These are phyloP conservation scores for Penicillium coffeae DNA, from an alignment of 495 filamentous ascomycete species.

Conservation along the genomic window DNA sequence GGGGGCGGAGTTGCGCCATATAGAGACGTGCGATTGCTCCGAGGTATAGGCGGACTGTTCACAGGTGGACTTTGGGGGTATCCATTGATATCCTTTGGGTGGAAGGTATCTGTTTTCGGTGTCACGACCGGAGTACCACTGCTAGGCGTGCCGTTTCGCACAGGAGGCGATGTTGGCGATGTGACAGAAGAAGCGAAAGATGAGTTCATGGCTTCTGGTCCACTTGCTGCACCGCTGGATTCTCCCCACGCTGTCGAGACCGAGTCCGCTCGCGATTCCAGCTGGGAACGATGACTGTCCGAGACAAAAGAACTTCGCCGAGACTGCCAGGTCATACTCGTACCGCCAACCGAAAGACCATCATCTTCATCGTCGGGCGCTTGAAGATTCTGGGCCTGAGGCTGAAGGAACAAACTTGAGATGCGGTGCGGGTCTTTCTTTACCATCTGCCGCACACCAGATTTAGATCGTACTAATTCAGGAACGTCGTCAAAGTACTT, in stretches of 20 bases:
- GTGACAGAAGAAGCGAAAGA: constrained; percentile 17
- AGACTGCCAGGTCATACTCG: constrained; percentile 20
- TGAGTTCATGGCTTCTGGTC: constrained; percentile 4
- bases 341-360: constrained; percentile 18
- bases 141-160: not conserved
- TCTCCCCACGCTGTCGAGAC: constrained; percentile 31
- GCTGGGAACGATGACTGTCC: constrained; percentile 27
- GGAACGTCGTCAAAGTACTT: constrained; percentile 31
- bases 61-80: constrained; percentile 22
- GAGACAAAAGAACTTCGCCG: constrained; percentile 30
- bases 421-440: constrained; percentile 56
- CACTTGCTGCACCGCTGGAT: constrained; percentile 14
- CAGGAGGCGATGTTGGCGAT: constrained; percentile 13
- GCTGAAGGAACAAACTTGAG: constrained; percentile 58
- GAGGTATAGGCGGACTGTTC: constrained; percentile 6
- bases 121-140: not conserved
- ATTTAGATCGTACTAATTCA: constrained; percentile 38
- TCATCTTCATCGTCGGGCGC: constrained; percentile 26
- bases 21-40: constrained; percentile 26
- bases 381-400: constrained; percentile 26
- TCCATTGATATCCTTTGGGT: constrained; percentile 8
- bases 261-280: constrained; percentile 31
- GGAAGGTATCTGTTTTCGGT: not conserved
- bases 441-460: constrained; percentile 34
- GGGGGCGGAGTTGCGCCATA: constrained; percentile 11